Base-by-base conservation (phyloP, 345 rosid genomes). In the Bretschneidera sinensis region DNA sequence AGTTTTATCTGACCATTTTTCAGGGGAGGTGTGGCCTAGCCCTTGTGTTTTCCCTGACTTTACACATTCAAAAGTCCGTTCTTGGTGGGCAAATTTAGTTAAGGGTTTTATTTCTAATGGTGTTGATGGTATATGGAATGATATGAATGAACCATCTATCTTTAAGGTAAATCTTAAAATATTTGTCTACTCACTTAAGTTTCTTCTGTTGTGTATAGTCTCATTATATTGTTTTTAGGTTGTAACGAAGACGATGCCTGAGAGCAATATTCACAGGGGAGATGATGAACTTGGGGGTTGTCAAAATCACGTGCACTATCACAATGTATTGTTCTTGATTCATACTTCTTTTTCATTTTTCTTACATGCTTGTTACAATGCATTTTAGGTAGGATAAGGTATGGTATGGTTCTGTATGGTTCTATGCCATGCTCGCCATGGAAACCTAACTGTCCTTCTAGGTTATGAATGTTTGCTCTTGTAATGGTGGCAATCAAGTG, bases 91-190 rank as follows among this genome's bases (percentile, higher is more conserved):
- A 33, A 63, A 57, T 76, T 73, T 82, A 48, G 96, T 92, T 52
- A 89, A 82, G 62, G 92, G 87, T 63, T 92, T 89, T 47, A 51
- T 70, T 63, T 78, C 89, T 64, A 83, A 81, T 77, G 95, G 96
- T 54, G 96, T 89, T 63, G 96, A 92, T 77, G 98, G 98, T 53
- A 92, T 92, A 72, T 89, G 98, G 98, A 92, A 92, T 56, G 96
- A 92, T 74, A 92, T 92, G 98, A 92, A 92, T 19, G 98, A 92
- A 78, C 96, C 98, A 8, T 80, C 95, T 60, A 52, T 92, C 55
- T 92, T 92, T 71, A 87, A 89, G 87, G 98, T 89, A 68, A 66
- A 55, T 54, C 48, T 49, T 55, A 6, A 45, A n/a, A n/a, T n/a
- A 21, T 57, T 62, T 51, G 20, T 28, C 24, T 23, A 3, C 20